A percentile compares a stretch with the other conserved stretches of the same genome.
Conservation (phyloP, 2,329 filamentous ascomycete species). For the Cephalotrichum gorgonifer region DNA sequence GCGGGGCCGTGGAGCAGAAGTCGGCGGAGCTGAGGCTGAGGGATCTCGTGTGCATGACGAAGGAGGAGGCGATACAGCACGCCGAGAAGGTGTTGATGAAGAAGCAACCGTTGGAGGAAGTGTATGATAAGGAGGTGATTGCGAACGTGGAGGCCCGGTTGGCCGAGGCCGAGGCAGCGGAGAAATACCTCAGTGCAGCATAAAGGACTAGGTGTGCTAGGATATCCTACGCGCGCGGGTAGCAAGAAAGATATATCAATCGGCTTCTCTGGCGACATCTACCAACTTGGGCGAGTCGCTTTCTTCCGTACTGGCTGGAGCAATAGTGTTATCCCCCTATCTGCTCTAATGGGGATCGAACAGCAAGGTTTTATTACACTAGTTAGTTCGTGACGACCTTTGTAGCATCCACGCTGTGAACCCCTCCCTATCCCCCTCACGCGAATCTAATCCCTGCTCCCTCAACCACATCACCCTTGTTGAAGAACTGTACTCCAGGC, state of each 20-base stretch:
- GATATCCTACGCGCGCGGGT: too few relatives aligned
- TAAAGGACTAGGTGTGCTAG: too few relatives aligned
- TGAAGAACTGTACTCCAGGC: slow-evolving; percentile 36
- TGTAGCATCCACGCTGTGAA: not conserved
- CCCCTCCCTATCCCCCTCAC: not conserved
- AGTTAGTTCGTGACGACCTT: too few relatives aligned
- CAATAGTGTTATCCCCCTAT: too few relatives aligned
- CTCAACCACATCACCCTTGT: slow-evolving; percentile 37
- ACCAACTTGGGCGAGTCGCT: too few relatives aligned
- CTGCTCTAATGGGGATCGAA: too few relatives aligned
- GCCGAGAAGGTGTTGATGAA: slow-evolving; percentile 70
- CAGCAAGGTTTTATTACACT: too few relatives aligned
- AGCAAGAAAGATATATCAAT: too few relatives aligned
- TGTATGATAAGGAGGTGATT: slow-evolving; percentile 64
- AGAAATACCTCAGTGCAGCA: slow-evolving; percentile 35
- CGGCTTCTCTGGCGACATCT: too few relatives aligned
- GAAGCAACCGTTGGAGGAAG: slow-evolving; percentile 53
- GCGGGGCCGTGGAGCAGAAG: slow-evolving; percentile 64
- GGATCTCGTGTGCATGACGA: slow-evolving; percentile 84
- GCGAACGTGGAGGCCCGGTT: slow-evolving; percentile 56
- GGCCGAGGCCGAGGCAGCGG: slow-evolving; percentile 54
- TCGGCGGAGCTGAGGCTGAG: slow-evolving; percentile 56
- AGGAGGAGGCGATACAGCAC: slow-evolving; percentile 74
- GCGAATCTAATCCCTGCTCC: slow-evolving; percentile 25
- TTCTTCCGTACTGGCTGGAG: too few relatives aligned